A percentile compares a stretch with the other conserved stretches of the same genome.
These are phyloP conservation scores for Talaromyces sp. DNA, from an alignment of 2,329 filamentous ascomycete species.

Conservation along the genomic window DNA sequence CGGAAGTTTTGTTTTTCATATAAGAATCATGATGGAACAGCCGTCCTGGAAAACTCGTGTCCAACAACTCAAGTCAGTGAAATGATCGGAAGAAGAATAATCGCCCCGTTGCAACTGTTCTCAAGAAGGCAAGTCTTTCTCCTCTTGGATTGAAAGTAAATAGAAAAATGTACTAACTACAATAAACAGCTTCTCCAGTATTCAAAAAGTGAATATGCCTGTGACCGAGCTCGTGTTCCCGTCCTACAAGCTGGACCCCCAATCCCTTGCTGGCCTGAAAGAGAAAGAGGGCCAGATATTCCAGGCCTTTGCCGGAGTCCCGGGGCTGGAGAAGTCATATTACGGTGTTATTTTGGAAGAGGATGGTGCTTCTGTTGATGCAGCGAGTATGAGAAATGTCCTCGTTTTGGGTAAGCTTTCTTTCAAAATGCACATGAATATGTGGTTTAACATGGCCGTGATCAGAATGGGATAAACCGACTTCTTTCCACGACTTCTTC, in stretches of 20 bases:
- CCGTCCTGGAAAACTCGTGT: not conserved
- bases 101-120: not conserved
- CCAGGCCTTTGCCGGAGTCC: not conserved
- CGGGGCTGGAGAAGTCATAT: not conserved
- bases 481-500: not conserved
- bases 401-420: not conserved
- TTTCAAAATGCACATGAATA: not conserved
- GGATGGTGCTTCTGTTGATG: not conserved
- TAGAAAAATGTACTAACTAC: not conserved
- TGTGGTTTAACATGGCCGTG: not conserved
- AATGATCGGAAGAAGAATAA: not conserved
- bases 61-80: not conserved
- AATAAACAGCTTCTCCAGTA: not conserved
- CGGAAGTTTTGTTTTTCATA: not conserved
- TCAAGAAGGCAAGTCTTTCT: not conserved
- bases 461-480: not conserved
- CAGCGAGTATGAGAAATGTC: not conserved
- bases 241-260: not conserved
- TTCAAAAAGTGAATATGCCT: not conserved
- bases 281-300: not conserved
- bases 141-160: not conserved
- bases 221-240: not conserved
- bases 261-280: not conserved
- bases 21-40: not conserved
- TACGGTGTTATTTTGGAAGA: not conserved